Evolutionary conservation across 148 eudicot genomes (phyloP).

Genomic region (Agrostemma githago): DNA sequence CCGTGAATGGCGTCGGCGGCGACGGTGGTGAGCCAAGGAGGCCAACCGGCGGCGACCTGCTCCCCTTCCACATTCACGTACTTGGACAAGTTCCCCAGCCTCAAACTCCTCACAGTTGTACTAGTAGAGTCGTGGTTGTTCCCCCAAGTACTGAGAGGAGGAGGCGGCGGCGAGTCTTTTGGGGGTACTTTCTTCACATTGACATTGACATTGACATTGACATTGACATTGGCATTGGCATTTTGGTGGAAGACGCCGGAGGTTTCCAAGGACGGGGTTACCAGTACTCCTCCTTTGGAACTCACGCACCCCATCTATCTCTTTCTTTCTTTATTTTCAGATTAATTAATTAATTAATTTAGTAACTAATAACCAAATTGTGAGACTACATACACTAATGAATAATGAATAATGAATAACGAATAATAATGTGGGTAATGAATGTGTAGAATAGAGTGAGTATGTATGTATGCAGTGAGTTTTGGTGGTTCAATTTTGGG

Average conservation of each 20-base stretch:
- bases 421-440: not conserved
- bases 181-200: not conserved
- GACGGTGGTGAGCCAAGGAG: constrained; percentile 93
- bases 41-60: constrained; percentile 98
- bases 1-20: constrained; percentile 96
- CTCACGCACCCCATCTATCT: constrained; percentile 78
- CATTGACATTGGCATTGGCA: constrained; percentile 28
- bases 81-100: constrained; percentile 78
- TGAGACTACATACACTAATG: too few species aligned
- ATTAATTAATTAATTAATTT: too few species aligned
- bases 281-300: constrained; percentile 74
- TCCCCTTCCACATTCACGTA: constrained; percentile 73
- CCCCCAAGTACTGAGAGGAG: too few species aligned
- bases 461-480: not conserved
- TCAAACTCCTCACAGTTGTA: constrained; percentile 43
- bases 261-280: constrained; percentile 70
- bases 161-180: constrained; percentile 21
- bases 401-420: too few species aligned
- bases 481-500: not conserved
- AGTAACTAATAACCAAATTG: too few species aligned
- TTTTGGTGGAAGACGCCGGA: constrained; percentile 54
- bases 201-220: not conserved
- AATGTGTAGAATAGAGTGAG: not conserved
- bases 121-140: too few species aligned
- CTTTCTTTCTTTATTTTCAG: too few species aligned